These are phyloP conservation scores for Peronospora belbahrii DNA, from an alignment of 352 stramenopile species.

Conservation along the genomic window DNA sequence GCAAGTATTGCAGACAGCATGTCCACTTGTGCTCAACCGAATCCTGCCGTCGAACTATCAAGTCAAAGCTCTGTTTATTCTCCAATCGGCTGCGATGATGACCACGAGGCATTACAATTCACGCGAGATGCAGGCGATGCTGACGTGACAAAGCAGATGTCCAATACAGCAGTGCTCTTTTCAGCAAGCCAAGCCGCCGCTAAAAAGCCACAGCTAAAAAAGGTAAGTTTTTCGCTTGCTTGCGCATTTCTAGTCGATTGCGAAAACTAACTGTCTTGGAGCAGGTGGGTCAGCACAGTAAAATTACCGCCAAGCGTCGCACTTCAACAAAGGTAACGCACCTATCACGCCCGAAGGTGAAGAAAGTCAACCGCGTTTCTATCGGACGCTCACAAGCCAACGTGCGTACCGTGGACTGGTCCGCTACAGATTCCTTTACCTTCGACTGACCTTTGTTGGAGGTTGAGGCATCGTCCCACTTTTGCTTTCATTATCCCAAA, in stretches of 20 bases:
- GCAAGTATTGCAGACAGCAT: background rate
- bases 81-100: slow-evolving; percentile 17
- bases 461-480: background rate
- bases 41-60: slow-evolving; percentile 5
- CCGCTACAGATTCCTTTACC: slow-evolving; percentile 30
- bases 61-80: slow-evolving; percentile 15
- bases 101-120: background rate
- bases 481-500: slow-evolving; percentile 5
- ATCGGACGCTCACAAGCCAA: slow-evolving; percentile 14
- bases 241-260: background rate
- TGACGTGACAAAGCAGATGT: background rate
- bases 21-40: background rate
- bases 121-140: background rate
- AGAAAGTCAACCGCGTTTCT: slow-evolving; percentile 10
- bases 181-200: background rate
- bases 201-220: slow-evolving; percentile 8
- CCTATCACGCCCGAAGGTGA: slow-evolving; percentile 12
- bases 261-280: slow-evolving; percentile 4
- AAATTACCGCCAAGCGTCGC: slow-evolving; percentile 13
- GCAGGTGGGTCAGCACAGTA: slow-evolving; percentile 6
- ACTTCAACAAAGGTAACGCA: slow-evolving; percentile 13
- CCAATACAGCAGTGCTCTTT: background rate
- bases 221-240: slow-evolving; percentile 14
- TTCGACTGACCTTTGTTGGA: slow-evolving; percentile 25
- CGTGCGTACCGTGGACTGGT: slow-evolving; percentile 27